Base-by-base conservation (phyloP, 768 basidiomycete genomes). In the Baorangia bicolor region DNA sequence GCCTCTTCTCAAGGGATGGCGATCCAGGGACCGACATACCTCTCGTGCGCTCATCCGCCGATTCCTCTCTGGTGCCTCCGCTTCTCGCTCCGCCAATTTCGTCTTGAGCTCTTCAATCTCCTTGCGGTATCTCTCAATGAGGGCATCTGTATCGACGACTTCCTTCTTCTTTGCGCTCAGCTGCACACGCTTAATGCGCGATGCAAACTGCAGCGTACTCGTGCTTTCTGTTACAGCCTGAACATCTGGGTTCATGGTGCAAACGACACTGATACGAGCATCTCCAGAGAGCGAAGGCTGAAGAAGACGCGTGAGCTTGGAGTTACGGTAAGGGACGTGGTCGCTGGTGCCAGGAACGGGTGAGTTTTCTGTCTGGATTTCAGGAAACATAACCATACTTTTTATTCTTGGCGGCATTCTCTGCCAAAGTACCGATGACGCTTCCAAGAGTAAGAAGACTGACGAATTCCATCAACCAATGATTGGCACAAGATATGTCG, bases 211-310 rank as follows among this genome's bases (percentile, higher is more conserved):
- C 18, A 98, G 76, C 0, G 95, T 99, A 59, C 88, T 92, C 51
- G 86, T 86, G 9, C 86, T 91, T 74, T 98, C 96, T 9, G 84
- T 78, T 8, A 95, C 78, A n/a, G 94, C 94, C 48, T 76, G 74
- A 2, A 78, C 69, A 48, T 94, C 91, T 0, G 96, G 94, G 64
- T 95, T 96, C 68, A 98, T 83, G 0, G 96, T 98, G 70, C 94
- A 97, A 48, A 98, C 88, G 18, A 99, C 94, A 37, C 92, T 94
- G 49, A n/a, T n/a, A n/a, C n/a, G n/a, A n/a, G n/a, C n/a, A n/a
- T n/a, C n/a, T n/a, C n/a, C n/a, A n/a, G n/a, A 90, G 1, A 99
- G 78, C 0, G 94, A 97, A 1, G 95, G 94, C 70, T 98, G 95
- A 5, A 98, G 82, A 71, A 98, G 84, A 20, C 94, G 85, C 16